Conservation (phyloP, 176 grass and related monocot species). For the Phragmites australis region DNA sequence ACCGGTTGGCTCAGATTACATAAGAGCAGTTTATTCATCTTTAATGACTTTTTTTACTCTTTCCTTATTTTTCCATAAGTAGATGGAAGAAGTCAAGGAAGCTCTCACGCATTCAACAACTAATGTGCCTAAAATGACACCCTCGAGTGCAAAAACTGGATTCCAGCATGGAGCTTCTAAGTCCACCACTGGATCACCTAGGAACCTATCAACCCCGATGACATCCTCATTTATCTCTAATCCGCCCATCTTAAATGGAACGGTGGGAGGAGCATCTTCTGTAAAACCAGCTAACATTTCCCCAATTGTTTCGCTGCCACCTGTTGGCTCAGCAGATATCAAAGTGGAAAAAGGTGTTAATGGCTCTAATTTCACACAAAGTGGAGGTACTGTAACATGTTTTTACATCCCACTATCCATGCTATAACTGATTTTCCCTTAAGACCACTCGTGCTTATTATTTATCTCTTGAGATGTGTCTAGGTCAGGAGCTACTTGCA, state of each 20-base stretch:
- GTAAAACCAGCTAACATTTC: slow-evolving; percentile 19
- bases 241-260: slow-evolving; percentile 46
- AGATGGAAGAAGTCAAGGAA: slow-evolving; percentile 76
- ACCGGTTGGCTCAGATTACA: background rate
- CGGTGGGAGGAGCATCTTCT: slow-evolving; percentile 18
- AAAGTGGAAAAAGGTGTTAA: slow-evolving; percentile 38
- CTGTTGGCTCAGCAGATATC: slow-evolving; percentile 30
- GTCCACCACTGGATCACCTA: slow-evolving; percentile 14
- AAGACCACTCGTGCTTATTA: background rate
- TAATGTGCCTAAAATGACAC: slow-evolving; percentile 35
- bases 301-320: slow-evolving; percentile 38
- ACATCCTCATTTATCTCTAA: slow-evolving; percentile 37
- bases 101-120: slow-evolving; percentile 24
- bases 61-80: slow-evolving; percentile 7
- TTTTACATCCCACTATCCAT: slow-evolving; percentile 14
- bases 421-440: background rate
- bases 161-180: slow-evolving; percentile 42
- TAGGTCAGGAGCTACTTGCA: background rate
- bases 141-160: background rate
- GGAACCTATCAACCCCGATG: slow-evolving; percentile 27
- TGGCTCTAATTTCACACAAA: slow-evolving; percentile 40
- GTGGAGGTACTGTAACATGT: slow-evolving; percentile 42
- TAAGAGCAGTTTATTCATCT: background rate
- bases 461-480: background rate
- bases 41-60: background rate